Conservation (phyloP, 495 filamentous ascomycete genomes). For the Sordaria brevicollis region DNA sequence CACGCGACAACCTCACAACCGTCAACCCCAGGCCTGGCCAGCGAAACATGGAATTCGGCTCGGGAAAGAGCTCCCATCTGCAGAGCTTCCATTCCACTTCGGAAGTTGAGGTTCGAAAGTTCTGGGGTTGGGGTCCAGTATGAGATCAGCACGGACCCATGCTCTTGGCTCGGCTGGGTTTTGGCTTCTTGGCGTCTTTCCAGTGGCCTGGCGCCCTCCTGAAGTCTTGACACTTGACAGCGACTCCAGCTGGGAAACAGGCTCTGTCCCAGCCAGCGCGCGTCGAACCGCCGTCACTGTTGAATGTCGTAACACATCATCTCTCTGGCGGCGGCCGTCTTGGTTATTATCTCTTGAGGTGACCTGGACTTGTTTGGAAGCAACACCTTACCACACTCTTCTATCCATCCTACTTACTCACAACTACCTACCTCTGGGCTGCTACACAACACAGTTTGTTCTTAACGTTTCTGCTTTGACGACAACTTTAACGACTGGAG, state of each 20-base stretch:
- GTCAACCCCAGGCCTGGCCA: neutral
- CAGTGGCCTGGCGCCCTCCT: neutral
- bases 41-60: neutral
- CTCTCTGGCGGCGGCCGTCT: neutral
- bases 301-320: neutral
- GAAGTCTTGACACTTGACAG: neutral
- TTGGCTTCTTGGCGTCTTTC: neutral
- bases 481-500: neutral
- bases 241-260: neutral
- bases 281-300: neutral
- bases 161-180: neutral
- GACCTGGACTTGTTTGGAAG: neutral
- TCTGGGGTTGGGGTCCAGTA: neutral
- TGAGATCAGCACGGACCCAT: neutral
- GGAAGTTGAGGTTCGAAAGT: neutral
- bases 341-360: neutral
- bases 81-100: too few relatives aligned
- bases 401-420: neutral
- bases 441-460: neutral
- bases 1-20: too few relatives aligned
- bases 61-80: neutral
- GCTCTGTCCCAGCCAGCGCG: neutral
- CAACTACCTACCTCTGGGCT: neutral
- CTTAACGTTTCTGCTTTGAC: neutral
- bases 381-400: neutral